phyloP scores from a whole-genome alignment of 495 filamentous ascomycete genomes.

The Aspergillus steynii region DNA sequence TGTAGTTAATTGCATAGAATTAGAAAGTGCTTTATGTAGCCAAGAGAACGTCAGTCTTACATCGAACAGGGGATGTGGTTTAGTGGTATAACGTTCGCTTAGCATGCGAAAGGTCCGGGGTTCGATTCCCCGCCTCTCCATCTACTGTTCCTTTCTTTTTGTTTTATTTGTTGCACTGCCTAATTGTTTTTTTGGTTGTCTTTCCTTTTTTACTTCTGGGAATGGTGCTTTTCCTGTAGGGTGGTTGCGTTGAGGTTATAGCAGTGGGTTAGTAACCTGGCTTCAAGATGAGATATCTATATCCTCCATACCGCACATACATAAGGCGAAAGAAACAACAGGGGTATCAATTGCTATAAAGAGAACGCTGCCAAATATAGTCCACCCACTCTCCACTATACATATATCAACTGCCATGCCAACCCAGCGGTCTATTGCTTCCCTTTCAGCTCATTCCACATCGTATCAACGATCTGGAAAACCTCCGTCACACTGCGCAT shows the following conservation, averaged over 20 bases:
- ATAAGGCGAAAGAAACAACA: neutral
- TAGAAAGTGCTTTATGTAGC: no score
- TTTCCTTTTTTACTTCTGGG: no score
- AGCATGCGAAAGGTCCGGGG: slow-evolving; percentile 10
- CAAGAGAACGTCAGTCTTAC: neutral
- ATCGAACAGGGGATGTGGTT: slow-evolving; percentile 6
- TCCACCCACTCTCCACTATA: neutral
- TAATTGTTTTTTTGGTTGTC: neutral
- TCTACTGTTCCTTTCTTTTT: neutral
- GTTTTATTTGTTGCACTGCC: neutral
- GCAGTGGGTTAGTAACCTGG: no score
- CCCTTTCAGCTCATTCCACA: slow-evolving; percentile 65
- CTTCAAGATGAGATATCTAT: no score
- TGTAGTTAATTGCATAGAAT: no score
- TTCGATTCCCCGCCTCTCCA: slow-evolving; percentile 9
- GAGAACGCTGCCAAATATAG: neutral
- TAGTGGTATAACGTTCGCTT: slow-evolving; percentile 10
- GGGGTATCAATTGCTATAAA: slow-evolving; percentile 4
- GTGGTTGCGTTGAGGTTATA: no score
- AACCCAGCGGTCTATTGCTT: slow-evolving; percentile 19
- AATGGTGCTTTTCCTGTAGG: no score
- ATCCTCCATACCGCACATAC: neutral
- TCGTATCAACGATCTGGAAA: slow-evolving; percentile 83
- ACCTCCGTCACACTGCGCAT: slow-evolving; percentile 83
- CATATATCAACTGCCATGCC: slow-evolving; percentile 5